These are phyloP conservation scores for Phialemoniopsis sp. DNA, from an alignment of 2,329 filamentous ascomycete species.

Conservation along the genomic window DNA sequence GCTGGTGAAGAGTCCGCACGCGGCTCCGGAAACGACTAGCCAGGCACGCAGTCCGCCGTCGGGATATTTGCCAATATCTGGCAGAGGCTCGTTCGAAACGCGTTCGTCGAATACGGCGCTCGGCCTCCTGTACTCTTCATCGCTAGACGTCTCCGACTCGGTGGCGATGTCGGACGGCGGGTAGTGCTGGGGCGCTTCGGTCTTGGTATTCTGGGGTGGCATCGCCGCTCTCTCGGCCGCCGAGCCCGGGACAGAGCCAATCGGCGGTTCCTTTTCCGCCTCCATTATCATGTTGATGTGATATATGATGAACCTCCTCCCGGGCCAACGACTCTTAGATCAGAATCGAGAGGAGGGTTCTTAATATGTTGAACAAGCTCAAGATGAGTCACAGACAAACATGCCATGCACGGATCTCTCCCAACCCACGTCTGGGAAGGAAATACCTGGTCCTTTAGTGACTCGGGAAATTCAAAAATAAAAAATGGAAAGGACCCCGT, in stretches of 20 bases:
- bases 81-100: background rate
- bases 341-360: too few species aligned
- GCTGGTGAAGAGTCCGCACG: constrained; percentile 20
- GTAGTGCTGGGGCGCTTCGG: background rate
- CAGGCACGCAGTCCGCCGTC: constrained; percentile 21
- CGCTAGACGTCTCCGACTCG: background rate
- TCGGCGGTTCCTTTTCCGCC: background rate
- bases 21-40: constrained; percentile 16
- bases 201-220: background rate
- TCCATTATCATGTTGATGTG: too few species aligned
- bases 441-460: too few species aligned
- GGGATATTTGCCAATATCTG: constrained; percentile 5
- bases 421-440: too few species aligned
- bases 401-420: too few species aligned
- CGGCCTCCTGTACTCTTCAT: background rate
- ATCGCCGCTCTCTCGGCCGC: background rate
- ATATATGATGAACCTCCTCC: too few species aligned
- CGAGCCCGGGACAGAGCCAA: background rate
- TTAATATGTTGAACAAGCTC: too few species aligned
- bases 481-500: too few species aligned
- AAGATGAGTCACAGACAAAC: too few species aligned
- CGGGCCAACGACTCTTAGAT: too few species aligned
- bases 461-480: too few species aligned
- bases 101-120: background rate
- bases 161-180: too few species aligned